Evolutionary conservation across 202 grass and related monocot genomes (phyloP), one percentile per base, ranked within the genome.

Genomic region (Elaeis oleifera): DNA sequence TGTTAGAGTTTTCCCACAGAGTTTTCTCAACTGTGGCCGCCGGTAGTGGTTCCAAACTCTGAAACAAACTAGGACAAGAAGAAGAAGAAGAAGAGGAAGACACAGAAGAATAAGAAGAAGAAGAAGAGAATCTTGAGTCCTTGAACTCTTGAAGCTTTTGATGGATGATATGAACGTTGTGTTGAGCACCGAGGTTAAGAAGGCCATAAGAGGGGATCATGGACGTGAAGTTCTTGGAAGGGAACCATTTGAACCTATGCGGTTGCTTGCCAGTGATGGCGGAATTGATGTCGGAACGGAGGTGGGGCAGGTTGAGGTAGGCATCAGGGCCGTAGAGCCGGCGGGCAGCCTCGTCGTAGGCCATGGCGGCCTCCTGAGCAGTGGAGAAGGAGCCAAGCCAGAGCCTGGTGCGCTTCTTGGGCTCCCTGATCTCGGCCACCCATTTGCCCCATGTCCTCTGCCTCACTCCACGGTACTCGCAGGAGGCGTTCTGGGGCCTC

Each of bases 381-480:
- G 94, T 99, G 69, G 85, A 72, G 80, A 89, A 99, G 59, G 94
- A 92, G 62, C 94, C 94, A 44, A 99, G 85, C 94, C 94, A 95
- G 69, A 99, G 50, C 62, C 94, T 85, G 16, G 82, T 84, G 44
- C 94, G 80, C 80, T 89, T 99, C 76, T 94, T 92, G 71, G 94
- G 88, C 68, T 99, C 94, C 22, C 88, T 82, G 67, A 99, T 99
- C 85, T 99, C 88, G 17, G 94, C 88, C 29, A 99, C 94, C 94
- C 94, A 99, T 72, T 99, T 99, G 58, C 94, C 94, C 94, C 94
- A 99, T 19, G 85, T 99, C 63, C 94, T 82, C 74, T 94, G 88
- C 3, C 94, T 80, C 71, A 99, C 88, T 48, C 94, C 88, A 27
- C 94, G 88, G 83, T 99, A 99, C 77, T 99, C 88, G 77, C 94